phyloP scores from a whole-genome alignment of 305 asterid genomes.

The Solanum hybrid region DNA sequence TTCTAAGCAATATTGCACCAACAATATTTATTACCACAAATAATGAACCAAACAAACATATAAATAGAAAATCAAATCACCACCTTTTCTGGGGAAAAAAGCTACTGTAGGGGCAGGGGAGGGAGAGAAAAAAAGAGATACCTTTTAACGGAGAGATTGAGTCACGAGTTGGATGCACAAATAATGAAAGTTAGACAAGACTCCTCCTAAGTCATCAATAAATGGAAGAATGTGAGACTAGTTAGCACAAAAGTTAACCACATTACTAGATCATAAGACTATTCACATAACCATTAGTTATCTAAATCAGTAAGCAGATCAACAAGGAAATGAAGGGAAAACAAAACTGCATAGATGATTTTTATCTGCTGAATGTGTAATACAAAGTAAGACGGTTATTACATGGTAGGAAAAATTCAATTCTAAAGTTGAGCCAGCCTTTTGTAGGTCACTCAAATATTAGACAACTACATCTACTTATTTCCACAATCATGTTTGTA shows the following conservation, averaged over 20 bases:
- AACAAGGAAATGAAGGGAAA: neutral
- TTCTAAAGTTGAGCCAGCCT: conserved; percentile 3
- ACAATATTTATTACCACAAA: no score
- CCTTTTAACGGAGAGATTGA: no score
- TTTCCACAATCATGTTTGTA: neutral
- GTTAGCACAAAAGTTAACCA: neutral
- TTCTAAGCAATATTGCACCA: no score
- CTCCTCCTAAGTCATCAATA: neutral
- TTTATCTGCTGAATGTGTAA: neutral
- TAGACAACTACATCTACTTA: neutral
- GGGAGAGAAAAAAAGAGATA: no score
- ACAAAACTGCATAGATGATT: neutral
- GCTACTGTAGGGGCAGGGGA: no score
- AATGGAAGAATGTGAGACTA: neutral
- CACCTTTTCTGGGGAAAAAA: no score
- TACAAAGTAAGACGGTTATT: neutral
- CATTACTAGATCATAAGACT: neutral
- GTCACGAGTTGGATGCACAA: no score
- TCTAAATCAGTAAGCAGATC: neutral
- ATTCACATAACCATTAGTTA: neutral
- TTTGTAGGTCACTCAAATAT: neutral
- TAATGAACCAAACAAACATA: no score
- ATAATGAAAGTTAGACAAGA: no score
- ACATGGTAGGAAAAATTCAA: neutral
- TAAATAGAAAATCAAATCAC: no score